Conservation (phyloP, 2,329 filamentous ascomycete species). For the Alternaria sp. region DNA sequence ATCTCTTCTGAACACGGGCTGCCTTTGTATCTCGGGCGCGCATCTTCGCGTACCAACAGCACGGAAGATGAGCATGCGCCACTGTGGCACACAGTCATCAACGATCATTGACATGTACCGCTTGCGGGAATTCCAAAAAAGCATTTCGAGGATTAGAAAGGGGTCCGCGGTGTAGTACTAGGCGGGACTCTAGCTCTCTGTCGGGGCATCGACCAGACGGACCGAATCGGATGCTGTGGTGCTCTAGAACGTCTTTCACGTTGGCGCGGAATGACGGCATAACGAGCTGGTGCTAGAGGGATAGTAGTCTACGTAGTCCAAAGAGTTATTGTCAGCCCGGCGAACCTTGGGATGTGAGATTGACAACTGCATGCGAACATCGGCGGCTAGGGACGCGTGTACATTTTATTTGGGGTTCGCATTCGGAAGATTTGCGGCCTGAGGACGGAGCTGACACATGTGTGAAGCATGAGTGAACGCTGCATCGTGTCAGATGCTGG, state of each 20-base stretch:
- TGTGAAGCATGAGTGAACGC: slow-evolving; percentile 32
- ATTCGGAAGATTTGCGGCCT: slow-evolving; percentile 16
- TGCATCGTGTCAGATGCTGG: slow-evolving; percentile 30
- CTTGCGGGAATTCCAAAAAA: slow-evolving; percentile 23
- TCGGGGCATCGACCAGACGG: slow-evolving; percentile 11
- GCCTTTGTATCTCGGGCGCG: background rate
- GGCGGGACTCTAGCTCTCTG: slow-evolving; percentile 12
- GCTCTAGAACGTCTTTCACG: slow-evolving; percentile 2
- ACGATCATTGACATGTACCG: slow-evolving; percentile 24
- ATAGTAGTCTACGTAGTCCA: background rate
- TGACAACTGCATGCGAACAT: slow-evolving; percentile 9
- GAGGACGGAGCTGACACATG: slow-evolving; percentile 31
- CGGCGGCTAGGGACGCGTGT: slow-evolving; percentile 14
- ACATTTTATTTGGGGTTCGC: slow-evolving; percentile 13
- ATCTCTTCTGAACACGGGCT: slow-evolving; percentile 68
- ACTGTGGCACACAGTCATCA: slow-evolving; percentile 48
- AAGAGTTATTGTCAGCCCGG: slow-evolving; percentile 1
- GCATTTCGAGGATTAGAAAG: slow-evolving; percentile 8
- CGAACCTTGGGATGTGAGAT: slow-evolving; percentile 2
- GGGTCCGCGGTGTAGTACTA: slow-evolving; percentile 19
- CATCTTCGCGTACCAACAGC: slow-evolving; percentile 4
- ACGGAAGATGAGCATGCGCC: slow-evolving; percentile 32
- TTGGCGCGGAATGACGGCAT: background rate
- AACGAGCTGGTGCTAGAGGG: background rate
- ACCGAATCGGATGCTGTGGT: slow-evolving; percentile 3